Conservation (phyloP, 805 yeast species). For the Cyberlindnera petersonii region DNA sequence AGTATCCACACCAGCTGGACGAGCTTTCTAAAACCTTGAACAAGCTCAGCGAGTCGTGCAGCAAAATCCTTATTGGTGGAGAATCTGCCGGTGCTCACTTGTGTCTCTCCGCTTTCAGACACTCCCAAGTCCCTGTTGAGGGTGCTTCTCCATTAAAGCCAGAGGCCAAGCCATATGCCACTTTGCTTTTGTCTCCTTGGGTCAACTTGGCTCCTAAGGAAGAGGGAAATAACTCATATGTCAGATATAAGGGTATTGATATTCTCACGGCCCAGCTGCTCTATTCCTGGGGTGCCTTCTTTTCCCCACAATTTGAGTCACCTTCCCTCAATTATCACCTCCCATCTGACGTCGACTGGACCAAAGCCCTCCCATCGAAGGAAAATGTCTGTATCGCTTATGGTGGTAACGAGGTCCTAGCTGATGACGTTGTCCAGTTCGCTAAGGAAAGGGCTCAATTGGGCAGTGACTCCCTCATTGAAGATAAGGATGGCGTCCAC, state of each 20-base stretch:
- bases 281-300: background rate
- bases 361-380: background rate
- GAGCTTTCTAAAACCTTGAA: conserved; percentile 21
- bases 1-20: conserved; percentile 27
- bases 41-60: conserved; percentile 12
- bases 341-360: conserved; percentile 7
- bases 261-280: background rate
- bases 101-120: conserved; percentile 16
- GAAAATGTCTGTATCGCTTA: background rate
- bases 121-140: background rate
- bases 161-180: conserved; percentile 1
- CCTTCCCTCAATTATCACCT: background rate
- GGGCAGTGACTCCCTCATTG: background rate
- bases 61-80: conserved; percentile 25
- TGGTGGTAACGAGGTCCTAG: conserved; percentile 11
- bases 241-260: background rate
- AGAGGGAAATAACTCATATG: background rate
- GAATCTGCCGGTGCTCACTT: conserved; percentile 33
- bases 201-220: conserved; percentile 11
- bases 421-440: conserved; percentile 6
- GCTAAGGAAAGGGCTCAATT: background rate
- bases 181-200: conserved; percentile 13
- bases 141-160: background rate
- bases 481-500: background rate
- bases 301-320: background rate